phyloP scores from a whole-genome alignment of 2,329 filamentous ascomycete species.

The Tolypocladium sp. region DNA sequence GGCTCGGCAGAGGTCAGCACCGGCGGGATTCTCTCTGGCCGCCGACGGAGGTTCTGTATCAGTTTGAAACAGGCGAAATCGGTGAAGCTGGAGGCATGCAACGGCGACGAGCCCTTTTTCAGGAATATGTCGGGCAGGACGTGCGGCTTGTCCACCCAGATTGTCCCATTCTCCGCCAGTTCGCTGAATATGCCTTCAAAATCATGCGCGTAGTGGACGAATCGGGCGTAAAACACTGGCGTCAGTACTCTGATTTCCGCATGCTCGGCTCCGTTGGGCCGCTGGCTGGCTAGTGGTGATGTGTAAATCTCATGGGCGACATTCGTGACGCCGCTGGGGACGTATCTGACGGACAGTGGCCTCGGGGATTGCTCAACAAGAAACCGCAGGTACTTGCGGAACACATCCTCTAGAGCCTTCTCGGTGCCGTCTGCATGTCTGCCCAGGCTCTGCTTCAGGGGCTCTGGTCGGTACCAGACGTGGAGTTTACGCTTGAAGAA shows the following conservation, averaged over 20 bases:
- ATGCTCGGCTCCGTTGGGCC: slow-evolving; percentile 16
- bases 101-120: slow-evolving; percentile 25
- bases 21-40: slow-evolving; percentile 29
- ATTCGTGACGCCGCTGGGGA: slow-evolving; percentile 37
- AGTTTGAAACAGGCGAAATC: slow-evolving; percentile 33
- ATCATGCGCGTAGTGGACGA: slow-evolving; percentile 53
- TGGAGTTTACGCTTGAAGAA: slow-evolving; percentile 48
- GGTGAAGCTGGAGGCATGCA: slow-evolving; percentile 22
- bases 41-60: slow-evolving; percentile 33
- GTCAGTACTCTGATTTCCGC: slow-evolving; percentile 52
- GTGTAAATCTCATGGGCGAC: slow-evolving; percentile 26
- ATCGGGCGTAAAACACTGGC: slow-evolving; percentile 58
- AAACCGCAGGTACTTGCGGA: slow-evolving; percentile 36
- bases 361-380: slow-evolving; percentile 37
- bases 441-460: slow-evolving; percentile 44
- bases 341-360: slow-evolving; percentile 42
- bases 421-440: slow-evolving; percentile 44
- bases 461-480: slow-evolving; percentile 58
- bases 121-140: slow-evolving; percentile 37
- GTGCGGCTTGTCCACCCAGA: slow-evolving; percentile 46
- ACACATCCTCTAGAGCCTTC: slow-evolving; percentile 32
- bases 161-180: slow-evolving; percentile 46
- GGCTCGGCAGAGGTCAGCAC: slow-evolving; percentile 29
- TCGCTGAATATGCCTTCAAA: slow-evolving; percentile 54
- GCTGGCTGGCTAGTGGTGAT: slow-evolving; percentile 17